Percentiles rank a stretch among this genome's conserved stretches.
phyloP scores from a whole-genome alignment of 202 grass and related monocot genomes.

The Carex arenaria region DNA sequence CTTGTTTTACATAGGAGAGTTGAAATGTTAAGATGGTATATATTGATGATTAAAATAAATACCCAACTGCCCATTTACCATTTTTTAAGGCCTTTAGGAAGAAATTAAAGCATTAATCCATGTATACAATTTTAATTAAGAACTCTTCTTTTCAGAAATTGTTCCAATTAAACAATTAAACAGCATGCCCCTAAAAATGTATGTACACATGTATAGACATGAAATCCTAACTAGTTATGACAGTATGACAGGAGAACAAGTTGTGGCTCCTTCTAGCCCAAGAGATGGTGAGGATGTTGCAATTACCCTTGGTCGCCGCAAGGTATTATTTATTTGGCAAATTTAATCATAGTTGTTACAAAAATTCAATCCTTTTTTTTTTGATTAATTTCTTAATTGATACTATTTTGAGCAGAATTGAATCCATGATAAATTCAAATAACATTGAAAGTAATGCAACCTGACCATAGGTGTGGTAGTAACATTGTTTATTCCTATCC shows the following conservation, averaged over 20 bases:
- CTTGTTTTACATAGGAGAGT: not conserved
- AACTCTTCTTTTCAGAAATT: not conserved
- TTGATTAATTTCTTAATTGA: not conserved
- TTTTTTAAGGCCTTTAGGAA: not conserved
- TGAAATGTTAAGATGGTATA: not conserved
- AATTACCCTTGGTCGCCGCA: constrained; percentile 65
- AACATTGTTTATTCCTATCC: not conserved
- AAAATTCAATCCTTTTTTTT: constrained; percentile 6
- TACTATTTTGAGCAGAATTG: not conserved
- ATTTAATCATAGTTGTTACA: not conserved
- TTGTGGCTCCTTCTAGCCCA: constrained; percentile 79
- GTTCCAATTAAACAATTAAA: not conserved
- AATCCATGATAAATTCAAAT: not conserved
- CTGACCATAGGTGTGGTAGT: not conserved
- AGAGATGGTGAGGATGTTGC: constrained; percentile 90
- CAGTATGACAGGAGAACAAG: constrained; percentile 98
- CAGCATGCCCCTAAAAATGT: not conserved
- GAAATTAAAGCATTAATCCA: not conserved
- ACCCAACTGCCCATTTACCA: not conserved
- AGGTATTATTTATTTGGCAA: constrained; percentile 40
- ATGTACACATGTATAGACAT: not conserved
- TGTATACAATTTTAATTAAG: not conserved
- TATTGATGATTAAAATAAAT: constrained; percentile 3
- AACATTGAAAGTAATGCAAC: not conserved
- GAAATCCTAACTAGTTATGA: not conserved